Conservation (phyloP, 306 rosid genomes). For the Vigna reflexopilosa region DNA sequence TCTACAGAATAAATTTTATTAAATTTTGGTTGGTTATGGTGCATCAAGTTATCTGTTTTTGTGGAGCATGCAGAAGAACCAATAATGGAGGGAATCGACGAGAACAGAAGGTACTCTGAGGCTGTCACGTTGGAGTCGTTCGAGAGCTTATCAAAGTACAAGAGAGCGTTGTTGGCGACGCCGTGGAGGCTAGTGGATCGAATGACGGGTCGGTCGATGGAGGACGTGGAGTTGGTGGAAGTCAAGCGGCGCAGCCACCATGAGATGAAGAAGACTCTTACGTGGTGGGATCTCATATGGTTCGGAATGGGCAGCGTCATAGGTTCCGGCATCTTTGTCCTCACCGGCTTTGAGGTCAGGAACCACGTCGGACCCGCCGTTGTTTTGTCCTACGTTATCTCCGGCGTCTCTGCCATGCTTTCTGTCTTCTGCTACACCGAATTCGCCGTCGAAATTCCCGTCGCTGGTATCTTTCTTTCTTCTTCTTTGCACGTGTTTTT, state of each 20-base stretch:
- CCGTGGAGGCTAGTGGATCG: conserved; percentile 42
- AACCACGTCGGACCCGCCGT: conserved; percentile 69
- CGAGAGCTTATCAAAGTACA: conserved; percentile 25
- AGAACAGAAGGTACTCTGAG: background rate
- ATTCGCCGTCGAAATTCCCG: conserved; percentile 80
- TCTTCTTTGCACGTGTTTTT: too few species aligned
- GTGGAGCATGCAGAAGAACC: background rate
- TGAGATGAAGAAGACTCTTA: conserved; percentile 59
- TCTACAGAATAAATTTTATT: too few species aligned
- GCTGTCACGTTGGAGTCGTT: conserved; percentile 42
- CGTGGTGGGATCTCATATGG: conserved; percentile 72
- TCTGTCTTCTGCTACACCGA: conserved; percentile 85
- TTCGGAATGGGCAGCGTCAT: conserved; percentile 79
- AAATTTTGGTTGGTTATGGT: too few species aligned
- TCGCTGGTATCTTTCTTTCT: conserved; percentile 52
- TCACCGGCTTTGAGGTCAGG: conserved; percentile 65
- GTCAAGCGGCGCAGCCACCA: conserved; percentile 44
- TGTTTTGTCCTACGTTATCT: conserved; percentile 62
- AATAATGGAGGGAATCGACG: conserved; percentile 6
- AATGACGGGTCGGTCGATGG: conserved; percentile 36
- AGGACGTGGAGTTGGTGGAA: conserved; percentile 48
- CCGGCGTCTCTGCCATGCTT: conserved; percentile 78
- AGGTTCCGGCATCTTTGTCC: conserved; percentile 79
- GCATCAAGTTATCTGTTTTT: too few species aligned
- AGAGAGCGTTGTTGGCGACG: conserved; percentile 24